phyloP scores from a whole-genome alignment of 345 rosid species.

The Rhodamnia rubescens region DNA sequence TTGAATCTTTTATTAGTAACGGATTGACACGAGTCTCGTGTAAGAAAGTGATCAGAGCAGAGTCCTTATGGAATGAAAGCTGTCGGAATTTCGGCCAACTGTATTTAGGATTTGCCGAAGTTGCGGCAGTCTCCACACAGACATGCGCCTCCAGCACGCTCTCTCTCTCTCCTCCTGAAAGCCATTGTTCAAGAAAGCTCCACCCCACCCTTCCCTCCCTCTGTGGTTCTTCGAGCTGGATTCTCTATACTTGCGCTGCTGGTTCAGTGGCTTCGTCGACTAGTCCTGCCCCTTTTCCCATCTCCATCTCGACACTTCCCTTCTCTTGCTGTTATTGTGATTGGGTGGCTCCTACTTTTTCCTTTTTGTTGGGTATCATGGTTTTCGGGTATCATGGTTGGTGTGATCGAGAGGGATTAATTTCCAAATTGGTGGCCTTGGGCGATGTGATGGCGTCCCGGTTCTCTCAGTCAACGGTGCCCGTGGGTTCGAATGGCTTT shows the following conservation, averaged over 20 bases:
- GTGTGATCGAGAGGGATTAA: not conserved
- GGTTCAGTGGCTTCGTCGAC: conserved; percentile 91
- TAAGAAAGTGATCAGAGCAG: too few species aligned
- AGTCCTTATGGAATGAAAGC: too few species aligned
- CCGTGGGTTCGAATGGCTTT: conserved; percentile 46
- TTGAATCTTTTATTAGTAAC: too few species aligned
- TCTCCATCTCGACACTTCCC: not conserved
- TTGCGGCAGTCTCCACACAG: not conserved
- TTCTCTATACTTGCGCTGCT: conserved; percentile 79
- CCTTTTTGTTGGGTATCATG: not conserved
- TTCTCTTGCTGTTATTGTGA: not conserved
- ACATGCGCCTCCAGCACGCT: not conserved
- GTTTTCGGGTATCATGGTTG: conserved; percentile 2
- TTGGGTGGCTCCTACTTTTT: not conserved
- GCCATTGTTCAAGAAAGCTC: not conserved
- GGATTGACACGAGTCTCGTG: too few species aligned
- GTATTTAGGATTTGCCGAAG: too few species aligned
- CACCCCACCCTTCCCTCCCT: not conserved
- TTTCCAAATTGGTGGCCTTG: conserved; percentile 79
- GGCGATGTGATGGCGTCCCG: conserved; percentile 93
- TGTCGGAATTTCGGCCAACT: too few species aligned
- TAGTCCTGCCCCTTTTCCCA: conserved; percentile 8
- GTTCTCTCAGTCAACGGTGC: conserved; percentile 64
- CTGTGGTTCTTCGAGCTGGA: conserved; percentile 53
- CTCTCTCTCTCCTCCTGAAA: not conserved